A percentile compares a stretch with the other conserved stretches of the same genome.
These are phyloP conservation scores for Globisporangium takayamanum DNA, from an alignment of 352 stramenopile genomes.

Conservation along the genomic window DNA sequence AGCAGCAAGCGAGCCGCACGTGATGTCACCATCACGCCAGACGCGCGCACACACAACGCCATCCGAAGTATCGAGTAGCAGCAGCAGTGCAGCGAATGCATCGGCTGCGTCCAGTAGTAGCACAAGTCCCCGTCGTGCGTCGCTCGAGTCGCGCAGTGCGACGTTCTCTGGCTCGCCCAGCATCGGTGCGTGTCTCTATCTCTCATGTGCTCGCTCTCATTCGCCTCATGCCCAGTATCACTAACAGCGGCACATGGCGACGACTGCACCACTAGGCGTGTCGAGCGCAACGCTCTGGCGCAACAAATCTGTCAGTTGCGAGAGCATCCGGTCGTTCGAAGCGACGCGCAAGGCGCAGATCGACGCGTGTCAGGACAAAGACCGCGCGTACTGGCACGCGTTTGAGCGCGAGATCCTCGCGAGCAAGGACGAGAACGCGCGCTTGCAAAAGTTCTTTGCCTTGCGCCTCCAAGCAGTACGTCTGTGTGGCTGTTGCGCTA, in stretches of 20 bases:
- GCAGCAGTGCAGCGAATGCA: no score
- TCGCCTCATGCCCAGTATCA: no score
- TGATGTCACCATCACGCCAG: no score
- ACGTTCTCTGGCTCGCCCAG: conserved; percentile 8
- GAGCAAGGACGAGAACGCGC: conserved; percentile 57
- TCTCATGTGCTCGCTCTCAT: conserved; percentile 1
- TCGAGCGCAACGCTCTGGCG: conserved; percentile 40
- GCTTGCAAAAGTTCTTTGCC: conserved; percentile 63
- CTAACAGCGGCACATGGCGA: neutral
- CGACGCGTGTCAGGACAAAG: conserved; percentile 56
- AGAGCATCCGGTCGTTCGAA: conserved; percentile 62
- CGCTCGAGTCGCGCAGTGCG: conserved; percentile 7
- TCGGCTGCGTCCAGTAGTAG: no score
- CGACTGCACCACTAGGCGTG: conserved; percentile 10
- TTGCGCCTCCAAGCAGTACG: conserved; percentile 52
- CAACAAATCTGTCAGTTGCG: conserved; percentile 54
- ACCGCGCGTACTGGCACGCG: conserved; percentile 69
- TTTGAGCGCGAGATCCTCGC: conserved; percentile 69
- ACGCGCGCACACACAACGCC: no score
- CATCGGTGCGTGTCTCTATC: conserved; percentile 1
- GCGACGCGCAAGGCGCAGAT: conserved; percentile 55
- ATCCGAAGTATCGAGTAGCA: no score
- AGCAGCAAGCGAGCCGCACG: no score
- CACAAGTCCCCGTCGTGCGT: neutral
- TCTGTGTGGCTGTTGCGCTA: neutral